Conservation (phyloP, 129 eudicot species). For the Tanacetum coccineum region DNA sequence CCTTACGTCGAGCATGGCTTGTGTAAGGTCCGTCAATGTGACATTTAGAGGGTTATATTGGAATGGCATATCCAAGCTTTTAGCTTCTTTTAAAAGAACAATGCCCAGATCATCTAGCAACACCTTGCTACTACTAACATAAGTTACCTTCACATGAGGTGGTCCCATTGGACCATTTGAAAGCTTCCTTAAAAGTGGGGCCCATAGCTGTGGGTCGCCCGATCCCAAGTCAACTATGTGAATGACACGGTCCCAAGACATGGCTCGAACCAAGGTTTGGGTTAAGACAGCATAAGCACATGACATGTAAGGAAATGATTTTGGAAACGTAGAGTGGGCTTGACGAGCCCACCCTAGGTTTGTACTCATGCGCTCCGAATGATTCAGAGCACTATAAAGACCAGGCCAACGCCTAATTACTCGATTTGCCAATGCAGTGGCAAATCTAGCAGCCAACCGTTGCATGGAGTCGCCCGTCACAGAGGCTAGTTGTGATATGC, state of each 20-base stretch:
- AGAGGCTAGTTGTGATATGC: slow-evolving; percentile 40
- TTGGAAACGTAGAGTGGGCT: slow-evolving; percentile 28
- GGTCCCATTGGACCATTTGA: slow-evolving; percentile 37
- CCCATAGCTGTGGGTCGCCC: slow-evolving; percentile 44
- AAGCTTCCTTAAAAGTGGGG: slow-evolving; percentile 32
- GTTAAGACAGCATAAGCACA: slow-evolving; percentile 29
- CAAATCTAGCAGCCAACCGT: slow-evolving; percentile 46
- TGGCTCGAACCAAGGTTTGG: slow-evolving; percentile 32
- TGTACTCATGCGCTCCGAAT: not conserved
- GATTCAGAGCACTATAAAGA: slow-evolving; percentile 42
- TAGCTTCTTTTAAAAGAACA: slow-evolving; percentile 43
- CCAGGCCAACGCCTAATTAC: slow-evolving; percentile 61
- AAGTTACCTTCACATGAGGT: slow-evolving; percentile 44
- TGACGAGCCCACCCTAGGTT: slow-evolving; percentile 34
- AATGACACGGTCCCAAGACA: slow-evolving; percentile 38
- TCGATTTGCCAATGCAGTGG: slow-evolving; percentile 46
- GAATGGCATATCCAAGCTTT: slow-evolving; percentile 35
- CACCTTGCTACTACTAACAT: slow-evolving; percentile 36
- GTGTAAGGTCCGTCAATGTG: slow-evolving; percentile 31
- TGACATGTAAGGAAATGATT: slow-evolving; percentile 41
- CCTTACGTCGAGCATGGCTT: slow-evolving; percentile 40
- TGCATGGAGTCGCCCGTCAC: slow-evolving; percentile 61
- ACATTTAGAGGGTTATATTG: slow-evolving; percentile 44
- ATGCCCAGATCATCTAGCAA: slow-evolving; percentile 38
- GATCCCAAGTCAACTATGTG: slow-evolving; percentile 56